Evolutionary conservation across 495 filamentous ascomycete genomes (phyloP).

Genomic region (Aspergillus ellipticus): DNA sequence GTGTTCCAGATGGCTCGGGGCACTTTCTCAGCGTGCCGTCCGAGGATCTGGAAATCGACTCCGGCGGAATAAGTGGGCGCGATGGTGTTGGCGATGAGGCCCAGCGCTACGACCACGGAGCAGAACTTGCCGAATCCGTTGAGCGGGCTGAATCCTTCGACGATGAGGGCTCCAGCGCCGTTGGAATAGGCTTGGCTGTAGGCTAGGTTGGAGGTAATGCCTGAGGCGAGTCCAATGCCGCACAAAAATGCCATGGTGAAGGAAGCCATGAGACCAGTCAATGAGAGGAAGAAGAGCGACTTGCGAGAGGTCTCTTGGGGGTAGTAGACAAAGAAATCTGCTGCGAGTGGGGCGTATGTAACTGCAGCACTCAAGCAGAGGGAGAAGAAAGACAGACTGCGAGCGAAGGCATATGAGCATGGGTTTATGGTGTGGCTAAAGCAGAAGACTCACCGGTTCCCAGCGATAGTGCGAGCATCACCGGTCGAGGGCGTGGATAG

Average conservation of each 20-base stretch:
- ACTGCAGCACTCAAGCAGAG: conserved; percentile 61
- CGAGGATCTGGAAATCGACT: conserved; percentile 66
- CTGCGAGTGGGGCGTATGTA: conserved; percentile 57
- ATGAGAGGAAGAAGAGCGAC: conserved; percentile 34
- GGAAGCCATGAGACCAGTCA: conserved; percentile 48
- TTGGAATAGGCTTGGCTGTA: conserved; percentile 54
- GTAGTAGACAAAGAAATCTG: conserved; percentile 66
- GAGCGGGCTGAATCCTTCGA: conserved; percentile 59
- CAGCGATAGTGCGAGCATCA: conserved; percentile 49
- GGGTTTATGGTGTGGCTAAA: background rate
- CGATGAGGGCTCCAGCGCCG: conserved; percentile 55
- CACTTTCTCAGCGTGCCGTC: conserved; percentile 50
- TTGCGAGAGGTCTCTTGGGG: conserved; percentile 46
- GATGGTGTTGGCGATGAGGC: conserved; percentile 68
- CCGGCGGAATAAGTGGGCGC: conserved; percentile 66
- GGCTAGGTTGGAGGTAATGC: conserved; percentile 46
- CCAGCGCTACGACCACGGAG: conserved; percentile 65
- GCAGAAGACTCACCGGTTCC: conserved; percentile 45
- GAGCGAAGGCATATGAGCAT: background rate
- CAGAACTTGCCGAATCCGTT: conserved; percentile 71
- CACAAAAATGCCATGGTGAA: conserved; percentile 61
- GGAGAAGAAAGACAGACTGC: conserved; percentile 63
- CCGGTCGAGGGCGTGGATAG: conserved; percentile 47
- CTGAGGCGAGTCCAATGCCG: conserved; percentile 67
- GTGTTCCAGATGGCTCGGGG: conserved; percentile 64